Evolutionary conservation across 805 yeast species (phyloP).

Genomic region (Ogataea degrootiae): DNA sequence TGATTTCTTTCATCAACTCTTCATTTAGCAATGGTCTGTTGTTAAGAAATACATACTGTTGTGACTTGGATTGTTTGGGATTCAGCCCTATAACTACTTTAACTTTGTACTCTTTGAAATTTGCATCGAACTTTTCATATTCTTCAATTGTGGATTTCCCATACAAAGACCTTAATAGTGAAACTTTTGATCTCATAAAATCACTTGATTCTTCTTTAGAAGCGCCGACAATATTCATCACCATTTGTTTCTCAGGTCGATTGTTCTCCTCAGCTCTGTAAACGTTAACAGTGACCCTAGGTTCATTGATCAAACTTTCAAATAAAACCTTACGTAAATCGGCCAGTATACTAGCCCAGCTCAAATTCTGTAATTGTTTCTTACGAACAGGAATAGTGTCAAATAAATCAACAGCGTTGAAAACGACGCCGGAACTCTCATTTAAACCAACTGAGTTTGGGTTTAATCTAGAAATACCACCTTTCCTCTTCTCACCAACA

Average conservation of each 20-base stretch:
- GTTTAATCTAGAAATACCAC: neutral
- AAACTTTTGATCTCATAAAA: neutral
- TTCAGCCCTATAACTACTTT: constrained; percentile 37
- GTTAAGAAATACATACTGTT: constrained; percentile 46
- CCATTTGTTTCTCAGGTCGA: neutral
- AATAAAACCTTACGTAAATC: constrained; percentile 30
- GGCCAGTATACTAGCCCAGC: constrained; percentile 21
- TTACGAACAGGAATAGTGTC: constrained; percentile 41
- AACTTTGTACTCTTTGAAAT: constrained; percentile 23
- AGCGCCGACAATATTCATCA: neutral
- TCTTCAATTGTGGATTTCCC: constrained; percentile 24
- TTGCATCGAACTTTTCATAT: constrained; percentile 26
- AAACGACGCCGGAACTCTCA: constrained; percentile 33
- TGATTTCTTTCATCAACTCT: constrained; percentile 17
- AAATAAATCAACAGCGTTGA: constrained; percentile 37
- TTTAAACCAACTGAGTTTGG: neutral
- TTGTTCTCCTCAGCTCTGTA: neutral
- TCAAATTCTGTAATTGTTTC: constrained; percentile 16
- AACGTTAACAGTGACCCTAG: constrained; percentile 19
- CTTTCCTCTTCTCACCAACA: constrained; percentile 11
- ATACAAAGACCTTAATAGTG: constrained; percentile 25
- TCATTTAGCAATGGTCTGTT: constrained; percentile 29
- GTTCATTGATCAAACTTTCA: constrained; percentile 24
- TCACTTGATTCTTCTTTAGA: neutral
- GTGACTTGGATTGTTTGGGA: constrained; percentile 31